Base-by-base conservation (phyloP, 768 basidiomycete genomes). In the Sarcodon sp. region DNA sequence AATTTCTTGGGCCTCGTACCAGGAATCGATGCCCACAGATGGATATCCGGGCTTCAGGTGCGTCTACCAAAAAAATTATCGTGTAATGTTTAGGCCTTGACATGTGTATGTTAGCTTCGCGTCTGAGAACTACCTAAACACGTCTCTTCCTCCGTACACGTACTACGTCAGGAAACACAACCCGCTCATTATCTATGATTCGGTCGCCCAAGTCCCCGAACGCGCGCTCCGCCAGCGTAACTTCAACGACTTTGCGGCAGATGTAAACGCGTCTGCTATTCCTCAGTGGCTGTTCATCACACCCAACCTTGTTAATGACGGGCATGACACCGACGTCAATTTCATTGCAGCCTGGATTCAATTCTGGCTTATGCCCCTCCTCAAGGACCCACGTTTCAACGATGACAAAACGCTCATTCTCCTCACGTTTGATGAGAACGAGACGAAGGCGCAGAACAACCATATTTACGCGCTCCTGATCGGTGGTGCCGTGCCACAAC, bases 231-330 rank as follows among this genome's bases (percentile, higher is more conserved):
- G 70, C 15, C 67, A 73, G 45, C 69, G 79, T 33, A 80, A 77
- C 59, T 81, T 79, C 57, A 80, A 80, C 48, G 68, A 80, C 57
- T 78, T 82, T 52, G 71, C 73, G 6, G 61, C 65, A 21, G 81
- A 83, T 53, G 60, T 79, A 11, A 67, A 67, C 18, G 69, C 69
- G 8, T 59, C 69, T 39, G 64, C 64, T 1, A 59, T 83, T 38
- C 71, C 79, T 8, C 79, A 80, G 47, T 82, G 78, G 76, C 52
- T 67, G 7, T 80, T 76, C 53, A 64, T 83, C 47, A 80, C 80
- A 1, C 80, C 80, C 10, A 82, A 83, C 58, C 64, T 55, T 45
- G 66, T 68, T 44, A 70, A 81, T 54, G 79, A 80, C 53, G 78
- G 64, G 1, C 80, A 80, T 50, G 78, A 83, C 58, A 80, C 80